Evolutionary conservation across 2,329 filamentous ascomycete species (phyloP).

Genomic region (Botrytis galanthina): DNA sequence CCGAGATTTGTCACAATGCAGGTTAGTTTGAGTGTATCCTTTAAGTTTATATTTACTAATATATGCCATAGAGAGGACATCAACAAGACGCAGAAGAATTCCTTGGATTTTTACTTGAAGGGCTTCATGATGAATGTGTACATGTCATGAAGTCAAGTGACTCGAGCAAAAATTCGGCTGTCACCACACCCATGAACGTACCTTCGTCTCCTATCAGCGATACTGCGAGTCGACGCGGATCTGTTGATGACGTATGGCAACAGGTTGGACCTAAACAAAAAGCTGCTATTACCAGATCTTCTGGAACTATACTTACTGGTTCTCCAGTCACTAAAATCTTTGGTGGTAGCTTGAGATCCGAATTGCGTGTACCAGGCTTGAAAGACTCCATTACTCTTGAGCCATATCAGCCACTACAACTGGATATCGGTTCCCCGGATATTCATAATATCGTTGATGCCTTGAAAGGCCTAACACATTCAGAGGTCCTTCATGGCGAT

Average conservation of each 20-base stretch:
- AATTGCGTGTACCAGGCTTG: slow-evolving; percentile 79
- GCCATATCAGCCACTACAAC: slow-evolving; percentile 88
- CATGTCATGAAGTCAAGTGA: slow-evolving; percentile 58
- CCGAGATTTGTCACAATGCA: slow-evolving; percentile 91
- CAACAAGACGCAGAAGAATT: slow-evolving; percentile 99
- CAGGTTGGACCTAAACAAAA: slow-evolving; percentile 94
- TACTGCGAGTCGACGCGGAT: slow-evolving; percentile 35
- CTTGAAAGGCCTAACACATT: slow-evolving; percentile 75
- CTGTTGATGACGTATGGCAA: slow-evolving; percentile 71
- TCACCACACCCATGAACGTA: slow-evolving; percentile 43
- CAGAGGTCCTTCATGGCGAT: slow-evolving; percentile 81
- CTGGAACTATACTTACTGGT: slow-evolving; percentile 69
- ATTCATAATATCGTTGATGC: slow-evolving; percentile 92
- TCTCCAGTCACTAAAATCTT: slow-evolving; percentile 95
- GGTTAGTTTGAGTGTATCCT: slow-evolving; percentile 50
- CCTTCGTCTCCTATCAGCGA: slow-evolving; percentile 47
- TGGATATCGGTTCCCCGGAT: slow-evolving; percentile 86
- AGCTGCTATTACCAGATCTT: slow-evolving; percentile 79
- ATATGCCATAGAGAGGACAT: slow-evolving; percentile 68
- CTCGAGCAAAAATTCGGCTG: slow-evolving; percentile 42
- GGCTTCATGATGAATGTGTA: slow-evolving; percentile 88
- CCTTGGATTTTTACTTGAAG: slow-evolving; percentile 85
- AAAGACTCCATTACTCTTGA: slow-evolving; percentile 91
- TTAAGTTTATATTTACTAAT: slow-evolving; percentile 23
- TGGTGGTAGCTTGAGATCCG: slow-evolving; percentile 84